Evolutionary conservation across 805 yeast species (phyloP), one percentile per base, ranked within the genome.

Genomic region (Teunomyces panamensis): DNA sequence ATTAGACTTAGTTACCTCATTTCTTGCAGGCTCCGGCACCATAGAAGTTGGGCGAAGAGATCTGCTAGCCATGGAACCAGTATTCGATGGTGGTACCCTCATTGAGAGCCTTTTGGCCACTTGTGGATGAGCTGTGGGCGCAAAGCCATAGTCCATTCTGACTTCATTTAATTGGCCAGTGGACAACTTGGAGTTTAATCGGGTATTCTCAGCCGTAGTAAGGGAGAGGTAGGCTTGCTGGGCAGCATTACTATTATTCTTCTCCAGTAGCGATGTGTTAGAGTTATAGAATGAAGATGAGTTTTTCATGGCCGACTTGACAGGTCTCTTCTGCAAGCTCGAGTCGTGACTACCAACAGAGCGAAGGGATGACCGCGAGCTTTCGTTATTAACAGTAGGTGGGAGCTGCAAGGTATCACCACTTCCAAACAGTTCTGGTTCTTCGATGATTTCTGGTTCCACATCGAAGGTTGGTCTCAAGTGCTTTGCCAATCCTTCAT

Each of bases 151-250:
- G 8, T 39, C 43, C n/a, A 16, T 9, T 20, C 27, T 48, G 20
- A 50, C 20, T n/a, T 65, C 69, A 26, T 46, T 50, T 52, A 74
- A 65, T 44, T 73, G 68, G 4, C 72, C 54, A 0, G 77, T 56
- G 5, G 83, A 74, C 58, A 81, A 61, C 50, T 78, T 77, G 1
- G 92, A 85, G 64, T 87, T 87, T 48, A 85, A 60, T 49, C 90
- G 74, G 0, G 94, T 87, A 62, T 87, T 87, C 58, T 86, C 90
- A 1, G 91, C 91, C 0, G 94, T 87, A 0, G 91, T 77, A 46
- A 84, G 64, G 0, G 88, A 82, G 39, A 85, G 59, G 56, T 85
- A 85, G 0, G 87, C 89, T 49, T 76, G 78, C 26, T 78, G 78
- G 0, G 88, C 87, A 1, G 85, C 73, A 49, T 61, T 68, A 14